Evolutionary conservation across 495 filamentous ascomycete species (phyloP).

Genomic region (Penicillium crystallinum): DNA sequence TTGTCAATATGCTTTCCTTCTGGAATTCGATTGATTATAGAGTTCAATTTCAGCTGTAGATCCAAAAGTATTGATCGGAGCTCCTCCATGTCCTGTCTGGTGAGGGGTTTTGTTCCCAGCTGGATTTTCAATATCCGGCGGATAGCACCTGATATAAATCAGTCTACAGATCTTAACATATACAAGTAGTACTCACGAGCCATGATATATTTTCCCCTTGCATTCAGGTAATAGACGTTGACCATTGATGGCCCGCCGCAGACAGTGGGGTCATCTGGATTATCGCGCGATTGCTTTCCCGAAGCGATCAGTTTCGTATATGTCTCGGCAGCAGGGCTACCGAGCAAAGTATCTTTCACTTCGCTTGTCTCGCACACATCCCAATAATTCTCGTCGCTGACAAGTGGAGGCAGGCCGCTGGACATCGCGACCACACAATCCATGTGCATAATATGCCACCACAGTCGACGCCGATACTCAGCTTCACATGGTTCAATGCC

Average conservation of each 20-base stretch:
- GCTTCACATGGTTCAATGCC: slow-evolving; percentile 61
- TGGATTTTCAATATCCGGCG: slow-evolving; percentile 44
- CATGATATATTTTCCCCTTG: slow-evolving; percentile 44
- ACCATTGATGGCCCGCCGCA: slow-evolving; percentile 45
- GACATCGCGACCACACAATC: slow-evolving; percentile 52
- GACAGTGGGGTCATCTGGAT: slow-evolving; percentile 40
- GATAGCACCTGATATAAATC: slow-evolving; percentile 34
- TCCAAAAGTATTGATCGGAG: slow-evolving; percentile 40
- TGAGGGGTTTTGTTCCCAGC: slow-evolving; percentile 41
- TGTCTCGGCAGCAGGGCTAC: slow-evolving; percentile 33
- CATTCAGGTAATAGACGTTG: slow-evolving; percentile 45
- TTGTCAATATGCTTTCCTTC: slow-evolving; percentile 10
- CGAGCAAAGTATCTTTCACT: slow-evolving; percentile 42
- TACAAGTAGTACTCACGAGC: slow-evolving; percentile 30
- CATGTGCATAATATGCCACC: slow-evolving; percentile 70
- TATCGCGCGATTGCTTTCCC: slow-evolving; percentile 33
- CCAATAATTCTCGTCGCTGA: slow-evolving; percentile 45
- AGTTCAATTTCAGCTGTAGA: slow-evolving; percentile 41
- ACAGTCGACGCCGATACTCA: slow-evolving; percentile 63
- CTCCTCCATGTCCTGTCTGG: slow-evolving; percentile 43
- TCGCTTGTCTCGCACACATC: slow-evolving; percentile 43
- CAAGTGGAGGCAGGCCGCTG: slow-evolving; percentile 40
- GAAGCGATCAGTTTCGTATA: slow-evolving; percentile 32
- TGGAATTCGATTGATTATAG: slow-evolving; percentile 40
- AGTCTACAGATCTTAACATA: background rate